These are phyloP conservation scores for Solanum clarkiae DNA, from an alignment of 257 asterid genomes.

Conservation along the genomic window DNA sequence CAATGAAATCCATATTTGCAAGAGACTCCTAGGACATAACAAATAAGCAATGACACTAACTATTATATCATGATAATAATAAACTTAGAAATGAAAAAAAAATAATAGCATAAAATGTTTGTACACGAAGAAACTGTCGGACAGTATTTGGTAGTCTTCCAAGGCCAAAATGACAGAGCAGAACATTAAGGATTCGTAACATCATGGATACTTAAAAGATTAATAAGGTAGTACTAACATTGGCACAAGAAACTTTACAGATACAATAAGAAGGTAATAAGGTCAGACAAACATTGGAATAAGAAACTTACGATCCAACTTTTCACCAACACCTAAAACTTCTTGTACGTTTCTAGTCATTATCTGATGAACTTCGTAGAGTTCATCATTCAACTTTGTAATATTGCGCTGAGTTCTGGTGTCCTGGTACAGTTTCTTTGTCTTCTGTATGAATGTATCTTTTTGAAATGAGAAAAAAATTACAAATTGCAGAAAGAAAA, in stretches of 20 bases:
- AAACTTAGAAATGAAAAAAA: background rate
- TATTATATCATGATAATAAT: background rate
- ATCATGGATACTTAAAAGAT: background rate
- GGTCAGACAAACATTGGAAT: background rate
- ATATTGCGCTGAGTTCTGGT: constrained; percentile 87
- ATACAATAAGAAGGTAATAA: background rate
- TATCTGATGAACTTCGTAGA: constrained; percentile 98
- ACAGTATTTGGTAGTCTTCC: background rate
- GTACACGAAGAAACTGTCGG: background rate
- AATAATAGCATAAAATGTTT: background rate
- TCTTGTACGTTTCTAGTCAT: constrained; percentile 99
- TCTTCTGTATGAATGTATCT: constrained; percentile 91
- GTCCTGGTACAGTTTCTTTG: constrained; percentile 91
- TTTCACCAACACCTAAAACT: constrained; percentile 98
- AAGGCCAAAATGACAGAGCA: background rate
- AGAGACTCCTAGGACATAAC: background rate
- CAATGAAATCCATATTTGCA: background rate
- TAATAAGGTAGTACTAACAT: background rate
- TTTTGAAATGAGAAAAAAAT: constrained; percentile 1
- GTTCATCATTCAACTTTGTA: constrained; percentile 88
- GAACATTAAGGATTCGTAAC: background rate
- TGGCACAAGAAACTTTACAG: background rate
- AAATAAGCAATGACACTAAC: background rate
- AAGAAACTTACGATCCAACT: constrained; percentile 79
- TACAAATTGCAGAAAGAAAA: background rate